Percentiles rank a stretch among this genome's conserved stretches.
phyloP scores from a whole-genome alignment of 2,329 filamentous ascomycete genomes.

The Microdochium nivale region DNA sequence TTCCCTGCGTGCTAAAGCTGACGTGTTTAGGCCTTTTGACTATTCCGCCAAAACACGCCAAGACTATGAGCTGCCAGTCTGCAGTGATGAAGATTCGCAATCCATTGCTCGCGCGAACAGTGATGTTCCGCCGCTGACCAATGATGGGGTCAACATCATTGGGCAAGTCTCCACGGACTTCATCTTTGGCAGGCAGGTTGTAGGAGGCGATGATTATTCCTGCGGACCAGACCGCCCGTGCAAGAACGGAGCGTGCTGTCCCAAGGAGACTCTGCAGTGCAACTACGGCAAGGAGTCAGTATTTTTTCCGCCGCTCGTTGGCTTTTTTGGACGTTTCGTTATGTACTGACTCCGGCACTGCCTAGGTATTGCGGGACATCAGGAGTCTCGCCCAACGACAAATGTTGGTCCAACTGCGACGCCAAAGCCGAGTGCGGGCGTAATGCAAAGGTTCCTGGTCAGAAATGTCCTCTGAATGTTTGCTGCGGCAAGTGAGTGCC shows the following conservation, averaged over 20 bases:
- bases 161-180: neutral
- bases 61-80: neutral
- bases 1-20: too few species aligned
- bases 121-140: too few species aligned
- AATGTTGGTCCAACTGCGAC: constrained; percentile 21
- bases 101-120: too few species aligned
- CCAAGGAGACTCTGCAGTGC: constrained; percentile 4
- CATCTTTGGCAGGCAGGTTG: neutral
- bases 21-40: neutral
- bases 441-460: constrained; percentile 10
- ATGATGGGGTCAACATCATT: neutral
- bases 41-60: neutral
- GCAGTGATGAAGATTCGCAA: too few species aligned
- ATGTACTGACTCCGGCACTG: too few species aligned
- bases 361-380: constrained; percentile 12
- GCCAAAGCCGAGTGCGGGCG: constrained; percentile 23
- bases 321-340: too few species aligned
- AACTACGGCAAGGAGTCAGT: constrained; percentile 6
- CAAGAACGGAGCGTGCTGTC: constrained; percentile 4
- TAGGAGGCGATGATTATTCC: neutral
- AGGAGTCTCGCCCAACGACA: constrained; percentile 14
- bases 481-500: constrained; percentile 16
- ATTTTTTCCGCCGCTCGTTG: neutral
- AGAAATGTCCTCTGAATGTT: constrained; percentile 26
- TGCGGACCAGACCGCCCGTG: constrained; percentile 1